Percentiles rank a stretch among this genome's conserved stretches.
Conservation (phyloP, 257 asterid species). For the Penstemon barbatus region DNA sequence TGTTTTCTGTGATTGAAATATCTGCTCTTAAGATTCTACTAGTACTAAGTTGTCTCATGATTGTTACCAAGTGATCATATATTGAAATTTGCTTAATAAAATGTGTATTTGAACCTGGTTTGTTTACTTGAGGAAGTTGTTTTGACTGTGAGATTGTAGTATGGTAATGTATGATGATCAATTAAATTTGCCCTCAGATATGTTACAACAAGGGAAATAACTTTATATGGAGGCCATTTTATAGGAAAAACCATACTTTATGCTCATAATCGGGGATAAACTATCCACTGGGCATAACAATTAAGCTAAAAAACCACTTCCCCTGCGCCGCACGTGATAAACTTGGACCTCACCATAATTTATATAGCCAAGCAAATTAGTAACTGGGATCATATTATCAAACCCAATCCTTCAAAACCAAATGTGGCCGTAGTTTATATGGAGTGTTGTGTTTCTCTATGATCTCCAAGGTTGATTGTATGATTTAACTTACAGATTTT, state of each 20-base stretch:
- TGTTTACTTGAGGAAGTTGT: background rate
- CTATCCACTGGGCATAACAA: background rate
- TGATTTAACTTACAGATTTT: slow-evolving; percentile 34
- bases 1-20: slow-evolving; percentile 11
- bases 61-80: background rate
- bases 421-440: background rate
- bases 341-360: background rate
- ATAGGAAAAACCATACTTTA: background rate
- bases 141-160: background rate
- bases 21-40: background rate
- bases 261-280: background rate
- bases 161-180: background rate
- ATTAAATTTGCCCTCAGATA: background rate
- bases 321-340: background rate
- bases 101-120: background rate
- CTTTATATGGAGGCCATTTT: background rate
- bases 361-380: background rate
- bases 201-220: background rate
- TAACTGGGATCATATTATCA: background rate
- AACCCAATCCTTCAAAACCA: background rate
- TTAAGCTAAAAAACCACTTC: background rate
- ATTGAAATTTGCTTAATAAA: background rate
- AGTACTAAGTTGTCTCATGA: background rate
- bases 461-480: slow-evolving; percentile 29
- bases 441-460: slow-evolving; percentile 18